Percentiles rank a stretch among this genome's conserved stretches.
Conservation (phyloP, 2,329 filamentous ascomycete species). For the Sporothrix inflata region DNA sequence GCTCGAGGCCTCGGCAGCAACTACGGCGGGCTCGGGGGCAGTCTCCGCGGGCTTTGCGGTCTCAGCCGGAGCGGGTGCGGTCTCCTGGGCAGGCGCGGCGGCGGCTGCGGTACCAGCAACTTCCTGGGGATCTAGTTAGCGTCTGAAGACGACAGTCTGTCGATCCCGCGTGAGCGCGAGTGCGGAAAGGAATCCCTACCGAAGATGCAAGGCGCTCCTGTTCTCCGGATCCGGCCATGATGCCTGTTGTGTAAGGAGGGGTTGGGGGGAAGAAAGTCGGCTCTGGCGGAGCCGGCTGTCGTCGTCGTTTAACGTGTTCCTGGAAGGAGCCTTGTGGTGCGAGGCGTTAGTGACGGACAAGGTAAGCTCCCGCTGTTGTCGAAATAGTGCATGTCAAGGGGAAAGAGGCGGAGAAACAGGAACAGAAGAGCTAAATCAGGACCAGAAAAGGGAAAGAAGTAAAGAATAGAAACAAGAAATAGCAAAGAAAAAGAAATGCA, state of each 20-base stretch:
- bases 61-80: not conserved
- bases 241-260: not conserved
- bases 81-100: conserved; percentile 21
- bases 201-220: conserved; percentile 28
- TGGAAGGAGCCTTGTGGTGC: not conserved
- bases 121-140: not conserved
- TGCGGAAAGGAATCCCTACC: not conserved
- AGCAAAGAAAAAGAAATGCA: not conserved
- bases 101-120: conserved; percentile 21
- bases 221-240: conserved; percentile 24
- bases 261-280: not conserved
- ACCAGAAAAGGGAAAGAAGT: not conserved
- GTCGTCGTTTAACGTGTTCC: not conserved
- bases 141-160: not conserved
- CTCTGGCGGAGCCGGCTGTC: not conserved
- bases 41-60: not conserved
- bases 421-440: not conserved
- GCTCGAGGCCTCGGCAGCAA: not conserved
- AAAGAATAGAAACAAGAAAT: not conserved
- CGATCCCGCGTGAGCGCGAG: not conserved
- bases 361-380: conserved; percentile 15
- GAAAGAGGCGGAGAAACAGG: not conserved
- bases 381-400: conserved; percentile 4
- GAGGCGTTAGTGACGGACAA: conserved; percentile 15
- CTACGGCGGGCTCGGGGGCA: not conserved